phyloP scores from a whole-genome alignment of 148 eudicot genomes.

The Heliosperma pusillum region DNA sequence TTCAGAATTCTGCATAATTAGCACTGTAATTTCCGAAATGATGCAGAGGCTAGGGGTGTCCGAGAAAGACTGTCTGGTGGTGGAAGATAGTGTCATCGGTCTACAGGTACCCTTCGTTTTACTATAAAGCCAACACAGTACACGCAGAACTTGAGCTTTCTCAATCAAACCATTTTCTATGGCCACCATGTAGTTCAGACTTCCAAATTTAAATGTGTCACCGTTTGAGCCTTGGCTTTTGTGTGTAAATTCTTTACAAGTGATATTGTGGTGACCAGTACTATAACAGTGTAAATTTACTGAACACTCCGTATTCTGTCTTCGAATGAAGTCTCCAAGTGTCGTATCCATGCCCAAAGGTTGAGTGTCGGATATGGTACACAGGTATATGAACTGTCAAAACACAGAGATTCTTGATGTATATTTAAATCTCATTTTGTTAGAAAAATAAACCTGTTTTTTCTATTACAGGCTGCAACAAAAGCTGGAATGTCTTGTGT shows the following conservation, averaged over 20 bases:
- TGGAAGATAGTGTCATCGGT: conserved; percentile 95
- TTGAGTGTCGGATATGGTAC: neutral
- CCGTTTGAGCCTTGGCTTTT: neutral
- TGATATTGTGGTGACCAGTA: neutral
- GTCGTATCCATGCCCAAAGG: neutral
- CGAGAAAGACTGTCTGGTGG: conserved; percentile 69
- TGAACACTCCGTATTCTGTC: neutral
- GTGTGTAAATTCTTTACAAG: neutral
- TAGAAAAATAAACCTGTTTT: neutral
- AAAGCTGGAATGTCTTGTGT: conserved; percentile 93
- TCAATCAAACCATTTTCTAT: neutral
- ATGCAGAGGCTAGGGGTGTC: conserved; percentile 74
- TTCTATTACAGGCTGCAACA: conserved; percentile 72
- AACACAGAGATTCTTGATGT: neutral
- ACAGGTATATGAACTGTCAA: neutral
- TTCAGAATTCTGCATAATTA: neutral
- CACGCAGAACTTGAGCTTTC: neutral
- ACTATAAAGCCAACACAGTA: neutral
- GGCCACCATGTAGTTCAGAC: neutral
- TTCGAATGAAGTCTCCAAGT: neutral
- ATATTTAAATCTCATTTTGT: neutral
- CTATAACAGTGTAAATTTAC: neutral
- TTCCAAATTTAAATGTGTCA: neutral
- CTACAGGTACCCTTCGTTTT: conserved; percentile 57
- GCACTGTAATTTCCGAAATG: conserved; percentile 11